These are phyloP conservation scores for Mycena vitilis DNA, from an alignment of 768 basidiomycete genomes.

Conservation along the genomic window DNA sequence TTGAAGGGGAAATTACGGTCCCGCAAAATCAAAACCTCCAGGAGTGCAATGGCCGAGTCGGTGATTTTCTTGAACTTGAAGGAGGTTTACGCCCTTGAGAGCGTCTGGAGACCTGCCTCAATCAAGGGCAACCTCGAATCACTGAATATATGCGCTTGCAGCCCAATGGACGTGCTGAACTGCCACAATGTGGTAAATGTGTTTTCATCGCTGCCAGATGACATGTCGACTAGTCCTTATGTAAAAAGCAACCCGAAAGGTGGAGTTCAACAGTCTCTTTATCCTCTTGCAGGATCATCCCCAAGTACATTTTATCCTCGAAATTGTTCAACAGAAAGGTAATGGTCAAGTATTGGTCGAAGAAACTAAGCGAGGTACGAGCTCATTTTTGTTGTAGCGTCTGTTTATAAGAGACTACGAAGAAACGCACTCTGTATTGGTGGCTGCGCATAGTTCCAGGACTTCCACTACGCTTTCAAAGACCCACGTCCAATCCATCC, in stretches of 20 bases:
- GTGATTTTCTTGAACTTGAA: neutral
- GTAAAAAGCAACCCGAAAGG: neutral
- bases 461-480: too few relatives aligned
- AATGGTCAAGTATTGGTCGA: too few relatives aligned
- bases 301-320: too few relatives aligned
- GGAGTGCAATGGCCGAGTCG: neutral
- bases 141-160: neutral
- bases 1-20: too few relatives aligned
- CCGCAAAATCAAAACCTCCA: neutral
- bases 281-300: too few relatives aligned
- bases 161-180: neutral
- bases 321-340: too few relatives aligned
- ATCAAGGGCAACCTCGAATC: neutral
- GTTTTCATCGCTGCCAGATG: neutral
- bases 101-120: neutral
- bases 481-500: too few relatives aligned
- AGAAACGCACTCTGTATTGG: too few relatives aligned
- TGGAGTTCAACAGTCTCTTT: neutral
- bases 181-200: neutral
- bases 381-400: too few relatives aligned
- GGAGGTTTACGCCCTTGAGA: neutral
- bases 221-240: neutral
- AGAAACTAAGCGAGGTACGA: too few relatives aligned
- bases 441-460: too few relatives aligned
- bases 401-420: too few relatives aligned